Evolutionary conservation across 352 stramenopile species (phyloP).

Genomic region (Albugo laibachii): DNA sequence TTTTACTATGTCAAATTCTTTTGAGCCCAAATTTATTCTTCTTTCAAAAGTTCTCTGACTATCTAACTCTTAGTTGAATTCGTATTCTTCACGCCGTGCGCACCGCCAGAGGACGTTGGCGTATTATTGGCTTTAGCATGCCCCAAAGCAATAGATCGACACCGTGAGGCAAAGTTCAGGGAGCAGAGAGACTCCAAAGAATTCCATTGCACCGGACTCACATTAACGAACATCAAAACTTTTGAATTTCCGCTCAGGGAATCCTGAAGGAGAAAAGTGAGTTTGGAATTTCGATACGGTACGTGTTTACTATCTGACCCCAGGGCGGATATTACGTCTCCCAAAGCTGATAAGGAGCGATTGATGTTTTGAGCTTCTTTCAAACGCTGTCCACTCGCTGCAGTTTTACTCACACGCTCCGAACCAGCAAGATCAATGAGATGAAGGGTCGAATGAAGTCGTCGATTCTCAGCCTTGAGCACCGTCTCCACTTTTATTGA

Average conservation of each 20-base stretch:
- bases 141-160: slow-evolving; percentile 72
- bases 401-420: slow-evolving; percentile 79
- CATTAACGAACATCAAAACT: slow-evolving; percentile 76
- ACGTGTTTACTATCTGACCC: slow-evolving; percentile 80
- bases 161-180: slow-evolving; percentile 80
- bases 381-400: slow-evolving; percentile 78
- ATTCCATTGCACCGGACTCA: slow-evolving; percentile 78
- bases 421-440: slow-evolving; percentile 80
- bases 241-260: slow-evolving; percentile 65
- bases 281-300: slow-evolving; percentile 91
- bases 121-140: slow-evolving; percentile 36
- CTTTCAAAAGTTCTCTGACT: background rate
- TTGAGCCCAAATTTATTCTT: background rate
- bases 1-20: background rate
- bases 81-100: background rate
- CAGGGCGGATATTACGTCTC: slow-evolving; percentile 89
- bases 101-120: too few species aligned
- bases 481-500: slow-evolving; percentile 56
- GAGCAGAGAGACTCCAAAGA: slow-evolving; percentile 78
- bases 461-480: slow-evolving; percentile 21
- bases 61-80: background rate
- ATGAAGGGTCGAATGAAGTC: slow-evolving; percentile 50
- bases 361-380: slow-evolving; percentile 96
- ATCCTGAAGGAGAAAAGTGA: slow-evolving; percentile 80
- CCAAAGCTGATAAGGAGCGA: slow-evolving; percentile 83